These are phyloP conservation scores for Pythium apleroticum DNA, from an alignment of 352 stramenopile species.

Conservation along the genomic window DNA sequence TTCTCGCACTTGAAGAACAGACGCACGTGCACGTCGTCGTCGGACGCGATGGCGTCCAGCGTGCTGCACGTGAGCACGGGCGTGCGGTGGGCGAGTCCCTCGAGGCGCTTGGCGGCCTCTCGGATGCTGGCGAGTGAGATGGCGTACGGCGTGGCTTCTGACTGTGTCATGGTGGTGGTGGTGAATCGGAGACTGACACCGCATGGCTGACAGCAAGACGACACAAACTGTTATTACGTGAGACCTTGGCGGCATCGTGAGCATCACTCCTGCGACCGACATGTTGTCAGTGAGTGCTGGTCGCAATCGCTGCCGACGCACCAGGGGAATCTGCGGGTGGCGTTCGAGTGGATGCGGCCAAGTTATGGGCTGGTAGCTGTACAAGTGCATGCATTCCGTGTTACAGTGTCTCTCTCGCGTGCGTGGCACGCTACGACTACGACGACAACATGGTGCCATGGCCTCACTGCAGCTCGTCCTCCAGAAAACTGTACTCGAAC, in stretches of 20 bases:
- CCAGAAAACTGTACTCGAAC: conserved; percentile 98
- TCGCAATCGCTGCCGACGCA: background rate
- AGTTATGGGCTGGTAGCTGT: background rate
- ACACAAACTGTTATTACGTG: background rate
- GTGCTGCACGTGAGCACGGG: conserved; percentile 62
- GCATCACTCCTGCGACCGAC: background rate
- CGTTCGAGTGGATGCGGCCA: background rate
- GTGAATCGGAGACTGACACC: background rate
- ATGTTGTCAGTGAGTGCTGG: background rate
- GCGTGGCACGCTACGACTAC: background rate
- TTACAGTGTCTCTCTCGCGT: conserved; percentile 4
- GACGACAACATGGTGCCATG: background rate
- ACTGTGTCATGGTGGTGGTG: background rate
- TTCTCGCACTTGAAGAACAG: conserved; percentile 87
- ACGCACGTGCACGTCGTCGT: conserved; percentile 20
- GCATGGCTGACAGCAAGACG: background rate
- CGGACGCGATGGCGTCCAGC: conserved; percentile 48
- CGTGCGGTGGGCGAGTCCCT: conserved; percentile 58
- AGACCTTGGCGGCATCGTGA: background rate
- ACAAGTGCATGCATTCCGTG: conserved; percentile 2
- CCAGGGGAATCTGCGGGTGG: background rate
- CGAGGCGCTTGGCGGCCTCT: conserved; percentile 48
- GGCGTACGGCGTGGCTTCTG: conserved; percentile 35
- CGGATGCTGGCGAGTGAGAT: conserved; percentile 60
- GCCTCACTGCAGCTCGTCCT: conserved; percentile 81